A percentile compares a stretch with the other conserved stretches of the same genome.
Conservation (phyloP, 1,284 basidiomycete species). For the Puccinia horiana region DNA sequence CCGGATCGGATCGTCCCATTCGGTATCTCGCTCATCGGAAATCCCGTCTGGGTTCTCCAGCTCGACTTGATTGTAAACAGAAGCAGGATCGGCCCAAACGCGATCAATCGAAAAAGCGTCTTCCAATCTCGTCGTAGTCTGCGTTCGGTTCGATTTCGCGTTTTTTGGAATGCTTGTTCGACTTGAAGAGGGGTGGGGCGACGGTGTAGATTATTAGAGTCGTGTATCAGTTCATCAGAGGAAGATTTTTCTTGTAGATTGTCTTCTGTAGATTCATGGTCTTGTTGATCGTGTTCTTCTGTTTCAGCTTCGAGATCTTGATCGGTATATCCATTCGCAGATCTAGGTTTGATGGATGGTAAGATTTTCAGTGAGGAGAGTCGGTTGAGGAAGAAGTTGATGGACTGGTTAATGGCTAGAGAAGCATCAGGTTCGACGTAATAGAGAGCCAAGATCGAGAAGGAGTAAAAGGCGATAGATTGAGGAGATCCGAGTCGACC, state of each 20-base stretch:
- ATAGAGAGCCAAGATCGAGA: neutral
- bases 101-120: conserved; percentile 48
- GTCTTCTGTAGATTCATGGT: too few relatives aligned
- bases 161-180: neutral
- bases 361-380: neutral
- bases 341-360: neutral
- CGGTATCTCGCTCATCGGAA: conserved; percentile 67
- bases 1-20: conserved; percentile 64
- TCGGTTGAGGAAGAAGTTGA: neutral
- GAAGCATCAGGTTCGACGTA: neutral
- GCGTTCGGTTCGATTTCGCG: neutral
- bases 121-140: neutral
- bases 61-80: conserved; percentile 62
- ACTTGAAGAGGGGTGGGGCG: neutral
- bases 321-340: neutral
- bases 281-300: neutral
- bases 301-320: neutral
- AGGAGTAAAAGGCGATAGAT: conserved; percentile 7
- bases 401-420: neutral
- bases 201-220: neutral
- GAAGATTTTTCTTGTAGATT: too few relatives aligned
- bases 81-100: conserved; percentile 58
- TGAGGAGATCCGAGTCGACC: neutral
- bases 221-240: too few relatives aligned
- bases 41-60: neutral